A percentile compares a stretch with the other conserved stretches of the same genome.
These are phyloP conservation scores for Eudorina sp. DNA, from an alignment of 139 green algal species.

Conservation along the genomic window DNA sequence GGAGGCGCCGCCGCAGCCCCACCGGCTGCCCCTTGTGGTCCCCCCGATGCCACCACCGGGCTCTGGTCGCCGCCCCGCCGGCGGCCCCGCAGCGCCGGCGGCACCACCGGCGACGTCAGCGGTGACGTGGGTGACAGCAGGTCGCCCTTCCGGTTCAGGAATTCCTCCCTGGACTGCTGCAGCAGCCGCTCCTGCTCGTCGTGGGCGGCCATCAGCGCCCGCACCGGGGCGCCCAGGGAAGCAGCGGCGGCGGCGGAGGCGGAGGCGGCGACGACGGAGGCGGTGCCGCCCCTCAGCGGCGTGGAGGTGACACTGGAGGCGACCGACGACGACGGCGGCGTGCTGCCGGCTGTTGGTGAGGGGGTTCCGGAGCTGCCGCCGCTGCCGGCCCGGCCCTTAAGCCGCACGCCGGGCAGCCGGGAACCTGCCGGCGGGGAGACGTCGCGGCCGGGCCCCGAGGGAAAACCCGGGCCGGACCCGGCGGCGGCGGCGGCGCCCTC, in stretches of 20 bases:
- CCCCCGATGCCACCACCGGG: neutral
- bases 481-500: neutral
- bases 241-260: neutral
- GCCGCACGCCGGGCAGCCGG: neutral
- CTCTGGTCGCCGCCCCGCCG: neutral
- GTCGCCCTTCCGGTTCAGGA: constrained; percentile 1
- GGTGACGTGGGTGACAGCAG: neutral
- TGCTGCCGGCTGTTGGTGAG: neutral
- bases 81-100: neutral
- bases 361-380: neutral
- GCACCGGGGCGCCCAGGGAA: neutral
- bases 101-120: neutral
- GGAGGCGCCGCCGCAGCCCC: neutral
- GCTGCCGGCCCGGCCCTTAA: neutral
- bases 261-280: neutral
- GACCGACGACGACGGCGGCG: neutral
- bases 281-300: neutral
- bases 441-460: too few species aligned
- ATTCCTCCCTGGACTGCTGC: neutral
- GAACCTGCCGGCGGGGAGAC: neutral
- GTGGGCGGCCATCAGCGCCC: neutral
- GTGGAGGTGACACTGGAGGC: neutral
- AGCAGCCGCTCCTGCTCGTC: constrained; percentile 22
- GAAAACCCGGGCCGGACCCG: too few species aligned
- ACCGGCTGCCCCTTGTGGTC: neutral